Percentiles rank a stretch among this genome's conserved stretches.
These are phyloP conservation scores for Coelastrella sp. DNA, from an alignment of 139 green algal species.

Conservation along the genomic window DNA sequence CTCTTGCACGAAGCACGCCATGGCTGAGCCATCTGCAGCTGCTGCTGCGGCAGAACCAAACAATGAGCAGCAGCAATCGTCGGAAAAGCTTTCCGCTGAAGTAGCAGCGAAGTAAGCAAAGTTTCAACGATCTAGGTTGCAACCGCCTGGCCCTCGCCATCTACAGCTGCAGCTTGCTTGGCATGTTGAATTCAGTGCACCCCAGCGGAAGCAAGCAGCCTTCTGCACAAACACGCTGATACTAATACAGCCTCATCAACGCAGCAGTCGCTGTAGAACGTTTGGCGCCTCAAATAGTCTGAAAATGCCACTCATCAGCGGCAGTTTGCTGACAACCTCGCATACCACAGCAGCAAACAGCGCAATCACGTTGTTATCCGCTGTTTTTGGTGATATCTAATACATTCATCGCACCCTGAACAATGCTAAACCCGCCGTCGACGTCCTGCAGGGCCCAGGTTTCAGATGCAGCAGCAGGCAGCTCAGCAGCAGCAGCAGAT, in stretches of 20 bases:
- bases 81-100: background rate
- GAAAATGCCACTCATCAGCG: no score
- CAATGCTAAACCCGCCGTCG: background rate
- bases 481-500: slow-evolving; percentile 8
- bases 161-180: background rate
- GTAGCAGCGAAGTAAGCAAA: background rate
- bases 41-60: background rate
- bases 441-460: slow-evolving; percentile 1
- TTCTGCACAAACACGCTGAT: no score
- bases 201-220: no score
- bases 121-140: background rate
- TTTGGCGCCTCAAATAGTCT: no score
- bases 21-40: background rate
- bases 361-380: no score
- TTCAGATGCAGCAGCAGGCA: background rate
- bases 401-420: background rate
- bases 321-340: no score
- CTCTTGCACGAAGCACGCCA: background rate
- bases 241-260: no score
- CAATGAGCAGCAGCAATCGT: background rate
- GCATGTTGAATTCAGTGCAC: no score
- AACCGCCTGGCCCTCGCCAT: background rate
- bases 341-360: no score
- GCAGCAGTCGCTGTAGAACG: no score
- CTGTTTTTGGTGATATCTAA: no score